Conservation (phyloP, 306 rosid genomes). For the Potentilla sterilis region DNA sequence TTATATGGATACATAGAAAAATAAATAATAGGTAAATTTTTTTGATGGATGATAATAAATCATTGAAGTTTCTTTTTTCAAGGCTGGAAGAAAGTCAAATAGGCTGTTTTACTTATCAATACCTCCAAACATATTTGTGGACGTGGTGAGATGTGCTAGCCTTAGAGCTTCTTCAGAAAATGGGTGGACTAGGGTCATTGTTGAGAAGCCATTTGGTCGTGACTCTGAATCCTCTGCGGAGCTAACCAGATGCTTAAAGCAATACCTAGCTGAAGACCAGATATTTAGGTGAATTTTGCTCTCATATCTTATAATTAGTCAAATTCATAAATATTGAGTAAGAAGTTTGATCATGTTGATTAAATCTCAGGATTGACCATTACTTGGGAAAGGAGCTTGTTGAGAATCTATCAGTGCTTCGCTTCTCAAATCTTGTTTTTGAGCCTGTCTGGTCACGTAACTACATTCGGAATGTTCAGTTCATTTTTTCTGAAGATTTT, state of each 20-base stretch:
- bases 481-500: conserved; percentile 97
- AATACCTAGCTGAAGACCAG: conserved; percentile 83
- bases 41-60: conserved; percentile 1
- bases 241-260: conserved; percentile 74
- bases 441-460: conserved; percentile 92
- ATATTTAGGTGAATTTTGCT: conserved; percentile 68
- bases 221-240: conserved; percentile 80
- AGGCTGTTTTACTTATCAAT: conserved; percentile 87
- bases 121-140: conserved; percentile 91
- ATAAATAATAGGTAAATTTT: not conserved
- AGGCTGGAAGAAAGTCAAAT: conserved; percentile 73
- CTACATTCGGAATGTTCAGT: conserved; percentile 88
- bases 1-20: not conserved
- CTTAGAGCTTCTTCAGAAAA: conserved; percentile 69
- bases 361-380: conserved; percentile 79
- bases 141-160: conserved; percentile 80
- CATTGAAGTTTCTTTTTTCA: conserved; percentile 31
- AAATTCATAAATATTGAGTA: conserved; percentile 11
- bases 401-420: conserved; percentile 95
- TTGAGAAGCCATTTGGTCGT: conserved; percentile 96
- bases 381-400: conserved; percentile 99
- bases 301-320: conserved; percentile 4
- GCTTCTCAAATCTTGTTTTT: conserved; percentile 92
- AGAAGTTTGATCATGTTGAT: conserved; percentile 24
- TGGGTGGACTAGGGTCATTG: conserved; percentile 98